phyloP scores from a whole-genome alignment of 148 eudicot genomes.

The Heliamphora exappendiculata region DNA sequence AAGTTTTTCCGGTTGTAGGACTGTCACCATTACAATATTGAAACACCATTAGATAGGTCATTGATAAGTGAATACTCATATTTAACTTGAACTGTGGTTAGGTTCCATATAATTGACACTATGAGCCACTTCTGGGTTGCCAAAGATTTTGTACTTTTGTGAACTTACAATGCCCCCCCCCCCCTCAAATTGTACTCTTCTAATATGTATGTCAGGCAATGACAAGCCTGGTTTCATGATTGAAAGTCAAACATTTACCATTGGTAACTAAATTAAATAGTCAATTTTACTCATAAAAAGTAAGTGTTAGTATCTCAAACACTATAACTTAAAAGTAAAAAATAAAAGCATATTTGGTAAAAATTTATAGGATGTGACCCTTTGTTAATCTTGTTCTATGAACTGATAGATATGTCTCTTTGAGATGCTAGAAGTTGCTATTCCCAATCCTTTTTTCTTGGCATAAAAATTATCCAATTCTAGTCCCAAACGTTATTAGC shows the following conservation, averaged over 20 bases:
- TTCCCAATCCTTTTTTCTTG: neutral
- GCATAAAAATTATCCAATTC: neutral
- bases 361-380: neutral
- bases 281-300: too few relatives aligned
- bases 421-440: neutral
- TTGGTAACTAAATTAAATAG: too few relatives aligned
- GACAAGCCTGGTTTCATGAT: conserved; percentile 68
- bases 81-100: neutral
- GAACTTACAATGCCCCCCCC: neutral
- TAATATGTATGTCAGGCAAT: conserved; percentile 46
- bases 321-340: too few relatives aligned
- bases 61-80: neutral
- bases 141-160: neutral
- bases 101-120: neutral
- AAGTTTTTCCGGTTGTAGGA: neutral
- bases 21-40: too few relatives aligned
- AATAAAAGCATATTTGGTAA: neutral
- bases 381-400: neutral
- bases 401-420: neutral
- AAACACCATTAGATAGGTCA: neutral
- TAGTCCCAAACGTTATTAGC: neutral
- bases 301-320: too few relatives aligned
- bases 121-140: neutral
- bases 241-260: conserved; percentile 93
- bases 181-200: neutral